phyloP scores from a whole-genome alignment of 495 filamentous ascomycete species.

The Glutinoglossum americanum region DNA sequence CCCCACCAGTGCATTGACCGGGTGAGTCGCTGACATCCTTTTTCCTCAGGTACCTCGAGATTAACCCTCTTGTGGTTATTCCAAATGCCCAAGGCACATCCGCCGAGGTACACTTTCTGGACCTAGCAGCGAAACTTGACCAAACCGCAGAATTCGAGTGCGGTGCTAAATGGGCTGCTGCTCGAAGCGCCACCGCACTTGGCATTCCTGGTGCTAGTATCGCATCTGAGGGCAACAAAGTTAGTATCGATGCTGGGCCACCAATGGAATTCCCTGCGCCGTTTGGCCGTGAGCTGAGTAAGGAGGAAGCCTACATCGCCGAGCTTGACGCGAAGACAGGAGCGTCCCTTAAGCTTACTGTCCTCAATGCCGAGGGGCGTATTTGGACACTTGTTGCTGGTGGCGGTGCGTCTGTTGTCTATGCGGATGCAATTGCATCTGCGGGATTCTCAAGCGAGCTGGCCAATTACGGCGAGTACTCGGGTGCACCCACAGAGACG shows the following conservation, averaged over 20 bases:
- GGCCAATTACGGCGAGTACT: slow-evolving; percentile 99
- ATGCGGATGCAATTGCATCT: slow-evolving; percentile 95
- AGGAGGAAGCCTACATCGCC: slow-evolving; percentile 97
- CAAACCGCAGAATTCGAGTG: slow-evolving; percentile 99
- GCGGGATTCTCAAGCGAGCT: slow-evolving; percentile 88
- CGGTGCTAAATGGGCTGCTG: slow-evolving; percentile 94
- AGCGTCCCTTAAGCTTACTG: slow-evolving; percentile 93
- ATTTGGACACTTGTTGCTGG: slow-evolving; percentile 97
- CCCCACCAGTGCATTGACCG: neutral
- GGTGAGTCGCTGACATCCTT: neutral
- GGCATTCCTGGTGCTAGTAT: slow-evolving; percentile 43
- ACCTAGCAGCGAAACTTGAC: slow-evolving; percentile 95
- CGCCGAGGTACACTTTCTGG: slow-evolving; percentile 91
- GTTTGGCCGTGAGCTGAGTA: slow-evolving; percentile 92
- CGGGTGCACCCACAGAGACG: slow-evolving; percentile 89
- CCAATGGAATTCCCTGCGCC: slow-evolving; percentile 98
- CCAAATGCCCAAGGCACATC: slow-evolving; percentile 82
- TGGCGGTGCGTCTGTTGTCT: slow-evolving; percentile 98
- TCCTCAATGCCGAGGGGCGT: slow-evolving; percentile 76
- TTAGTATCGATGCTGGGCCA: slow-evolving; percentile 89
- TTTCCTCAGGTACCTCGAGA: slow-evolving; percentile 59
- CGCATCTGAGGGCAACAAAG: slow-evolving; percentile 44
- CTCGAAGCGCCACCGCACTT: slow-evolving; percentile 67
- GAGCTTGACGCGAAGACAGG: slow-evolving; percentile 98
- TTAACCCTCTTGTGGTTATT: slow-evolving; percentile 96